Evolutionary conservation across 176 grass and related monocot species (phyloP).

Genomic region (Bonia amplexicaulis): DNA sequence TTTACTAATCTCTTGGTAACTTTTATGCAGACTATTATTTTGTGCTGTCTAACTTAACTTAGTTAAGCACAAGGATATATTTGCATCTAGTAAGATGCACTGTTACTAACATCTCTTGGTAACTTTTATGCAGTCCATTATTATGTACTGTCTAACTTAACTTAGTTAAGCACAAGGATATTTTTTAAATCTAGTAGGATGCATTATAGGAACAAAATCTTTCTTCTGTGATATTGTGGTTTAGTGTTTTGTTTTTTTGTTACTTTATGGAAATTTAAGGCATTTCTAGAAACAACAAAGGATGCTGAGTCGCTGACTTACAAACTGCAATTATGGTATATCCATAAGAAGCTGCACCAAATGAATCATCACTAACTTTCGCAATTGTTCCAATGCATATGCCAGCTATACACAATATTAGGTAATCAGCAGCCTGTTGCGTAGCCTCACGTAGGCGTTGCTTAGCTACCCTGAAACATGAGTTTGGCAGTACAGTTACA

Average conservation of each 20-base stretch:
- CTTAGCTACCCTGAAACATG: slow-evolving; percentile 54
- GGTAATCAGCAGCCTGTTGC: slow-evolving; percentile 50
- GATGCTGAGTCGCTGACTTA: slow-evolving; percentile 46
- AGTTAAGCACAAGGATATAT: too few species aligned
- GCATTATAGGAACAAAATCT: not conserved
- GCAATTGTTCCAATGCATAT: slow-evolving; percentile 65
- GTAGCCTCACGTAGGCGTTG: slow-evolving; percentile 57
- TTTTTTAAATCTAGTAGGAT: not conserved
- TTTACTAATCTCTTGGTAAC: too few species aligned
- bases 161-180: too few species aligned
- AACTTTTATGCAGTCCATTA: too few species aligned
- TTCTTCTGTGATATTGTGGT: not conserved
- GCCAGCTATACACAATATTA: slow-evolving; percentile 73
- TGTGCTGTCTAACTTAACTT: too few species aligned
- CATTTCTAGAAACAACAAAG: slow-evolving; percentile 1
- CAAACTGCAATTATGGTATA: slow-evolving; percentile 75
- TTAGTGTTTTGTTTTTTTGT: not conserved
- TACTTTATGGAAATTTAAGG: slow-evolving; percentile 21
- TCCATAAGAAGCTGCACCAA: slow-evolving; percentile 55
- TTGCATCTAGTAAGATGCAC: too few species aligned
- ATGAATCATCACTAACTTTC: slow-evolving; percentile 58
- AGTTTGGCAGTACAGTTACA: slow-evolving; percentile 20
- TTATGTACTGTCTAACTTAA: too few species aligned
- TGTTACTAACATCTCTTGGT: too few species aligned
- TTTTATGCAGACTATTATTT: too few species aligned